A percentile compares a stretch with the other conserved stretches of the same genome.
Conservation (phyloP, 495 filamentous ascomycete genomes). For the Baudoinia panamericana region DNA sequence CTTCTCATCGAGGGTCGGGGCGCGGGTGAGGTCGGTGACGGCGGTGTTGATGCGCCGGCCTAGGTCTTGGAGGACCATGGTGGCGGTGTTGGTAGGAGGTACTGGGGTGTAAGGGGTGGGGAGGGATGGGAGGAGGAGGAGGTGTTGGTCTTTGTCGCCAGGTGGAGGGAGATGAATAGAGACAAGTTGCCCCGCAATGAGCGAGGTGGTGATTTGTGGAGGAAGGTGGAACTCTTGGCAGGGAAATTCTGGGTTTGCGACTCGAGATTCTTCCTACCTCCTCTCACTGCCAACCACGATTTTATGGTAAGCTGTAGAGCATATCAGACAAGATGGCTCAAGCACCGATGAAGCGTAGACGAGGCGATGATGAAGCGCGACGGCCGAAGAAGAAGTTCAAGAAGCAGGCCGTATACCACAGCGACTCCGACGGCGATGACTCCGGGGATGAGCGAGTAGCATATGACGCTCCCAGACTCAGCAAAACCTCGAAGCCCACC, state of each 20-base stretch:
- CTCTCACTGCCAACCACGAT: too few relatives aligned
- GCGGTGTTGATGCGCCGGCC: slow-evolving; percentile 97
- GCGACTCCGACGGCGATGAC: slow-evolving; percentile 43
- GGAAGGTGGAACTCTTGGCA: too few relatives aligned
- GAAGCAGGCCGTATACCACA: slow-evolving; percentile 60
- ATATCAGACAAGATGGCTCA: slow-evolving; percentile 17
- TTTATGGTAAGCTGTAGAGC: too few relatives aligned
- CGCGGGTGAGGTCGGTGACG: slow-evolving; percentile 82
- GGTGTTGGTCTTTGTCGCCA: too few relatives aligned
- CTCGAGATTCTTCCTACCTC: too few relatives aligned
- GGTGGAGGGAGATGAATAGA: too few relatives aligned
- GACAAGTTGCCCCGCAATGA: too few relatives aligned
- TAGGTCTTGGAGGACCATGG: slow-evolving; percentile 96
- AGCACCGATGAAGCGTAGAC: slow-evolving; percentile 19
- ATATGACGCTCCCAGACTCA: slow-evolving; percentile 4
- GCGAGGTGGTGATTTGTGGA: too few relatives aligned
- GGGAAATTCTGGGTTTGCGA: too few relatives aligned
- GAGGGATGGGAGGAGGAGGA: too few relatives aligned
- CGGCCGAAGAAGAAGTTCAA: slow-evolving; percentile 35
- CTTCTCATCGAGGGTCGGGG: slow-evolving; percentile 92
- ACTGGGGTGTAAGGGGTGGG: too few relatives aligned
- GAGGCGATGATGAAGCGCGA: slow-evolving; percentile 25
- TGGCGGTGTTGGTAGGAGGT: slow-evolving; percentile 20
- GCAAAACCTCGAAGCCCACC: too few relatives aligned
- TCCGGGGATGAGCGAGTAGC: slow-evolving; percentile 2